These are phyloP conservation scores for Pelargonium myrrhifolium DNA, from an alignment of 441 rosid species.

Conservation along the genomic window DNA sequence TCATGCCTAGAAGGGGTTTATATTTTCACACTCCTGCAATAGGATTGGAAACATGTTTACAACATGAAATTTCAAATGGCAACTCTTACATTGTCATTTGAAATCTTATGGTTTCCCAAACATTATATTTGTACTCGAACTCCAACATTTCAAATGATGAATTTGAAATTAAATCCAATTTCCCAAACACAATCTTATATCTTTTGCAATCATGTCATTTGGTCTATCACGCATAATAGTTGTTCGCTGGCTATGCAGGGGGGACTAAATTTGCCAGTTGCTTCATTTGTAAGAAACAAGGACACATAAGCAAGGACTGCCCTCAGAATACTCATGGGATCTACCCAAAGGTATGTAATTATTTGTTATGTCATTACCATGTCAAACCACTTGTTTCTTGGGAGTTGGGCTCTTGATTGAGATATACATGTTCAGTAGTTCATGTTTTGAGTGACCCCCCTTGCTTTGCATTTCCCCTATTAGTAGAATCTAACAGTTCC, in stretches of 20 bases:
- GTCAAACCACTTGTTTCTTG: not conserved
- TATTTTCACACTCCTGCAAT: too few relatives aligned
- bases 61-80: too few relatives aligned
- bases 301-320: slow-evolving; percentile 88
- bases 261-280: slow-evolving; percentile 85
- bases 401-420: not conserved
- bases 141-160: too few relatives aligned
- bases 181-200: too few relatives aligned
- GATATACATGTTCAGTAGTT: slow-evolving; percentile 1
- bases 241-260: slow-evolving; percentile 31
- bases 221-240: slow-evolving; percentile 8
- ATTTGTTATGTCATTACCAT: slow-evolving; percentile 2
- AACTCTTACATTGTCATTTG: too few relatives aligned
- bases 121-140: too few relatives aligned
- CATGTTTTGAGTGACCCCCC: not conserved
- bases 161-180: too few relatives aligned
- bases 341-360: slow-evolving; percentile 84
- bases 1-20: not conserved
- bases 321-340: slow-evolving; percentile 74
- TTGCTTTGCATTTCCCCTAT: not conserved
- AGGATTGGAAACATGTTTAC: too few relatives aligned
- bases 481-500: slow-evolving; percentile 8
- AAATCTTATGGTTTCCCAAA: too few relatives aligned
- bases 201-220: slow-evolving; percentile 11
- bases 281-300: slow-evolving; percentile 68